Evolutionary conservation across 176 grass and related monocot genomes (phyloP).

Genomic region (Raddia distichophylla): DNA sequence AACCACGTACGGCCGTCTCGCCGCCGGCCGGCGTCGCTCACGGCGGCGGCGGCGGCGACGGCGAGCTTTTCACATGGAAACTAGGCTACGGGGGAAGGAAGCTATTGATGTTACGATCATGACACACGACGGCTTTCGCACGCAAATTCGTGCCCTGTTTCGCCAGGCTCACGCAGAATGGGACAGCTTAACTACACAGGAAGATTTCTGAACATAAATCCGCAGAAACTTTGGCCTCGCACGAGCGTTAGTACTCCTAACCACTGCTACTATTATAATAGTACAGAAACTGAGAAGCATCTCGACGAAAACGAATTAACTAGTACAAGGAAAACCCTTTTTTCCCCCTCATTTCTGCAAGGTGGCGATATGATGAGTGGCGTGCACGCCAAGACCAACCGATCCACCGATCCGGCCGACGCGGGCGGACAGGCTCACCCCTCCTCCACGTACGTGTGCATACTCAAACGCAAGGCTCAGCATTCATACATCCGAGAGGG

Average conservation of each 20-base stretch:
- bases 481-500: not conserved
- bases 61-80: slow-evolving; percentile 15
- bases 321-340: too few relatives aligned
- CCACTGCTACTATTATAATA: not conserved
- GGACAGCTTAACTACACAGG: slow-evolving; percentile 26
- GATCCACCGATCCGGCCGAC: slow-evolving; percentile 6
- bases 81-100: not conserved
- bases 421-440: not conserved
- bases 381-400: slow-evolving; percentile 10
- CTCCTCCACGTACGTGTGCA: not conserved
- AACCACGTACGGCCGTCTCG: not conserved
- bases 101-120: not conserved
- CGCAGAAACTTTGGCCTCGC: slow-evolving; percentile 14
- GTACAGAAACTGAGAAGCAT: not conserved
- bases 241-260: not conserved
- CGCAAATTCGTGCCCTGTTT: not conserved
- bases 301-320: not conserved
- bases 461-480: not conserved
- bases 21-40: not conserved
- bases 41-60: not conserved
- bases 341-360: not conserved
- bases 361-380: not conserved
- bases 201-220: not conserved
- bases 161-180: not conserved
- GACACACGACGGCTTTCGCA: too few relatives aligned